Base-by-base conservation (phyloP, 306 rosid genomes). In the Alnus rubra region DNA sequence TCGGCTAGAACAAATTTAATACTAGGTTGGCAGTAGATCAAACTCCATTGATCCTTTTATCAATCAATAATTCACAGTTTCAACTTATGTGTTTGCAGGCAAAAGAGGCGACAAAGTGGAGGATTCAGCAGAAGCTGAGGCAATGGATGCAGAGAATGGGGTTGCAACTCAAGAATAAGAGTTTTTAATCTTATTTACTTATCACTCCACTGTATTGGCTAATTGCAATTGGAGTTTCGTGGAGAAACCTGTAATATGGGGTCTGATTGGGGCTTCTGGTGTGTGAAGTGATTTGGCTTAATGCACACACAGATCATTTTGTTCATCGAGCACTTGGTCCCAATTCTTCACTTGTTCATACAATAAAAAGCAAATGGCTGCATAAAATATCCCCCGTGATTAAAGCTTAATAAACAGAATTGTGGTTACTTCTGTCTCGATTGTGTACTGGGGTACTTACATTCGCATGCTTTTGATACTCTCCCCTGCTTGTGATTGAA, bases 91-190 rank as follows among this genome's bases (percentile, higher is more conserved):
- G 6, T 2, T 77, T 81, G 72, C 76, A 94, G 98, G 93, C 18
- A 94, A 94, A 89, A 94, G 88, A 79, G 91, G 93, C 11, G 97
- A 92, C 59, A 94, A 89, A 75, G 71, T 85, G 12, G 92, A 92
- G 72, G 98, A 80, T 70, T 86, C 93, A 12, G 80, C 78, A 14
- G 96, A 88, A 82, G 91, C 88, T 45, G 92, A 77, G 83, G 85
- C 93, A 1, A 81, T 84, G 89, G 98, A 92, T 63, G 82, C 87
- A 9, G 56, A 52, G n/a, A 15, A 52, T 52, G 56, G 56, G n/a
- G 56, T 15, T 52, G n/a, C 19, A 52, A 52, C 56, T 15, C 56
- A 52, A 15, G 56, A 52, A 52, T 52, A 52, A 52, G 56, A 52
- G 1, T 52, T 52, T 42, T 52, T 52, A 13, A 15, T 15, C 56